phyloP scores from a whole-genome alignment of 1,284 basidiomycete species.

The Rugiboletus extremiorientalis region DNA sequence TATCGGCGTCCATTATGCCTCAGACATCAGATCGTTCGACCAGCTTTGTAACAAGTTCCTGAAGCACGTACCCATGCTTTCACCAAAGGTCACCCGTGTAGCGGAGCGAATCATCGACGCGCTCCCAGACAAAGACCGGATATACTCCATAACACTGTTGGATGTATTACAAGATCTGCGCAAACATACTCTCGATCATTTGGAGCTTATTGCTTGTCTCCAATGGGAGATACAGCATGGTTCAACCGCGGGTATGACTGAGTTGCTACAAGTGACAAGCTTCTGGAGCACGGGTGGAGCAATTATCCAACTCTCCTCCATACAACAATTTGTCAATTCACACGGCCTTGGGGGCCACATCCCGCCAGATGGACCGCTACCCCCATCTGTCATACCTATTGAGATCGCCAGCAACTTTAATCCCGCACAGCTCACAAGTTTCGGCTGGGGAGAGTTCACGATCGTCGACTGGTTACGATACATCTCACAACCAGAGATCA shows the following conservation, averaged over 20 bases:
- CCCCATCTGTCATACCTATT: constrained; percentile 74
- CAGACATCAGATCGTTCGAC: constrained; percentile 80
- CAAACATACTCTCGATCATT: constrained; percentile 66
- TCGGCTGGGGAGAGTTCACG: constrained; percentile 84
- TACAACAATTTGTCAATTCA: constrained; percentile 77
- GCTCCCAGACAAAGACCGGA: constrained; percentile 66
- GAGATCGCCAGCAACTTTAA: constrained; percentile 66
- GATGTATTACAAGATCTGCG: constrained; percentile 87
- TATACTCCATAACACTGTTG: constrained; percentile 82
- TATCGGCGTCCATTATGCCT: constrained; percentile 69
- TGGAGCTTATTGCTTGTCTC: constrained; percentile 82
- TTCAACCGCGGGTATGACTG: constrained; percentile 45
- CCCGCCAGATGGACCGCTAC: constrained; percentile 82
- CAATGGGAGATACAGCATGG: constrained; percentile 81
- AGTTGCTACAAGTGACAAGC: constrained; percentile 73
- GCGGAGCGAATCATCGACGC: constrained; percentile 66
- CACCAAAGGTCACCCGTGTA: constrained; percentile 62
- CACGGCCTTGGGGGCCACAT: constrained; percentile 56
- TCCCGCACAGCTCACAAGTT: constrained; percentile 56
- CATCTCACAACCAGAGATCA: constrained; percentile 54
- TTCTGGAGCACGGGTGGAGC: constrained; percentile 46
- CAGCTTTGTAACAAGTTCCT: constrained; percentile 76
- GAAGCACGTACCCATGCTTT: constrained; percentile 77
- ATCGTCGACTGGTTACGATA: constrained; percentile 78
- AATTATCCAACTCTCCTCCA: constrained; percentile 67